A percentile compares a stretch with the other conserved stretches of the same genome.
phyloP scores from a whole-genome alignment of 495 filamentous ascomycete species.

The Lophiostoma macrostomum region DNA sequence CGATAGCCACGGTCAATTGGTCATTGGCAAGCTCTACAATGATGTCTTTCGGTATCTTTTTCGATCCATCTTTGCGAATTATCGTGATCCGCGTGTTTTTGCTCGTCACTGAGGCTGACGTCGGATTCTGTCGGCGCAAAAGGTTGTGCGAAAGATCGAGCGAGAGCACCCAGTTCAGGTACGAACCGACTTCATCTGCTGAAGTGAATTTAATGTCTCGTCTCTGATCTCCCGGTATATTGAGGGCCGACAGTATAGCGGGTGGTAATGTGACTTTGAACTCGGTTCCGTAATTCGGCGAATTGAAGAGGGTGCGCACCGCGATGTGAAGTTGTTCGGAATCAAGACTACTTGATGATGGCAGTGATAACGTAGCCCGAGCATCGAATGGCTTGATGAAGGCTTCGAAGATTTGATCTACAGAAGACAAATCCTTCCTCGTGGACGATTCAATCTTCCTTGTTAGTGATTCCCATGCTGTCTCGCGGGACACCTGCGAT shows the following conservation, averaged over 20 bases:
- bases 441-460: neutral
- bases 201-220: conserved; percentile 25
- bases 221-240: conserved; percentile 9
- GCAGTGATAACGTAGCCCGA: conserved; percentile 28
- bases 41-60: neutral
- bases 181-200: conserved; percentile 12
- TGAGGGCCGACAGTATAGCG: conserved; percentile 7
- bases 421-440: conserved; percentile 9
- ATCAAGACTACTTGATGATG: conserved; percentile 22
- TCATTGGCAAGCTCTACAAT: too few relatives aligned
- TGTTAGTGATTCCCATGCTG: conserved; percentile 11
- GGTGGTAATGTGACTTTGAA: conserved; percentile 46
- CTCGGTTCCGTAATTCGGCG: conserved; percentile 47
- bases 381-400: conserved; percentile 36
- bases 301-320: conserved; percentile 46
- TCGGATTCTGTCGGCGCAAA: conserved; percentile 6
- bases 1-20: too few relatives aligned
- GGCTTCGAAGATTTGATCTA: conserved; percentile 18
- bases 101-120: too few relatives aligned
- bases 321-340: conserved; percentile 44
- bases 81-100: too few relatives aligned
- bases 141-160: conserved; percentile 22
- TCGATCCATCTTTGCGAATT: neutral
- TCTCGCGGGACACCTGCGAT: conserved; percentile 7
- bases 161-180: conserved; percentile 24